Evolutionary conservation across 306 rosid genomes (phyloP), one percentile per base, ranked within the genome.

Genomic region (Lathyrus oleraceus): DNA sequence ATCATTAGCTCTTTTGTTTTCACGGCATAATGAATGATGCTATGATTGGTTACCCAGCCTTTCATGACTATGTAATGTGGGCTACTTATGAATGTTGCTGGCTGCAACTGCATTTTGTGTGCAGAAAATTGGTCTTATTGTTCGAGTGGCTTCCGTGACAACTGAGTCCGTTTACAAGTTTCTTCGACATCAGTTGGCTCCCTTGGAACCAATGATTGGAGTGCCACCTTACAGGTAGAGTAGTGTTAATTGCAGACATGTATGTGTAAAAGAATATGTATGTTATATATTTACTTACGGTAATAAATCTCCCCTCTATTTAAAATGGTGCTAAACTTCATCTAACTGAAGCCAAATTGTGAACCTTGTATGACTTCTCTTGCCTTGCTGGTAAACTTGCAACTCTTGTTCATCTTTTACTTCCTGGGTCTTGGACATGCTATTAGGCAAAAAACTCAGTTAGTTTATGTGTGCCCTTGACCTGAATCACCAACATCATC

Each of bases 111-210:
- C 32, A 12, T 61, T 56, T 78, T 81, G 13, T 25, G 52, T 68
- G 76, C 85, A 93, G 97, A 92, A 69, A 72, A 70, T 65, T 27
- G 96, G 96, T 51, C 86, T 87, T 0, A 65, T 90, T 60, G 94
- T 90, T 78, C 88, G 98, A 72, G 79, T 93, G 76, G 97, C 95
- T 52, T 89, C 98, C 21, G 73, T 70, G 74, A 88, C 92, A 67
- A 93, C 98, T 19, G 98, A 90, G 73, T 87, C 97, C 1, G 96
- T 90, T 69, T 87, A 88, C 49, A 60, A 65, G 62, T 93, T 93
- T 81, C 87, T 93, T 56, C 87, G 73, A 69, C 84, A 87, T 48
- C 90, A 88, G 42, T 77, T 93, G 71, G 89, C 95, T 61, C 79
- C 81, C 16, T 67, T 93, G 92, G 98, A 88, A 70, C 82, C 88